Evolutionary conservation across 257 asterid species (phyloP).

Genomic region (Anisodus acutangulus): DNA sequence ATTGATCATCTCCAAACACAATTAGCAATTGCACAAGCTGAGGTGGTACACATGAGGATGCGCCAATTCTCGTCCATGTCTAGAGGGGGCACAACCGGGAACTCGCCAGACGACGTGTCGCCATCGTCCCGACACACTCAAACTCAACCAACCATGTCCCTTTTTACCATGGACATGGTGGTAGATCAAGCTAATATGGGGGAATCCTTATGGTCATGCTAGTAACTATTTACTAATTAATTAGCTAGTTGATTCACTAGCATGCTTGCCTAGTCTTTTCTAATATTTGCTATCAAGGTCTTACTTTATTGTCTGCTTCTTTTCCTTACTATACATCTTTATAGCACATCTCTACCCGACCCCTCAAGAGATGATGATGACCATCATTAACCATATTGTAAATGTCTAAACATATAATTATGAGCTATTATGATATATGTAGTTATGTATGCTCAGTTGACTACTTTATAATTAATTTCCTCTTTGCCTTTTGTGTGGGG

Average conservation of each 20-base stretch:
- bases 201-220: slow-evolving; percentile 66
- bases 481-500: background rate
- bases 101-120: slow-evolving; percentile 56
- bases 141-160: slow-evolving; percentile 58
- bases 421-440: slow-evolving; percentile 42
- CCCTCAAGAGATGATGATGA: slow-evolving; percentile 44
- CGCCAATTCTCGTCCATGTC: slow-evolving; percentile 58
- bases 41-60: slow-evolving; percentile 74
- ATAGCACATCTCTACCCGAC: slow-evolving; percentile 33
- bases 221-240: background rate
- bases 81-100: slow-evolving; percentile 31
- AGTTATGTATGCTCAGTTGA: background rate
- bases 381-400: slow-evolving; percentile 59
- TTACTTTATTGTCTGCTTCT: slow-evolving; percentile 43
- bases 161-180: slow-evolving; percentile 64
- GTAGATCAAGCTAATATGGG: slow-evolving; percentile 53
- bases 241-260: slow-evolving; percentile 4
- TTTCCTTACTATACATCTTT: slow-evolving; percentile 10
- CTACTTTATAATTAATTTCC: background rate
- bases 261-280: slow-evolving; percentile 34
- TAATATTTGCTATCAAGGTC: slow-evolving; percentile 34
- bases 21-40: slow-evolving; percentile 64
- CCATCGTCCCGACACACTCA: slow-evolving; percentile 54
- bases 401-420: slow-evolving; percentile 48
- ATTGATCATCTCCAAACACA: slow-evolving; percentile 59